Evolutionary conservation across 179 eudicot species (phyloP), one percentile per base, ranked within the genome.

Genomic region (Amaranthus tricolor): DNA sequence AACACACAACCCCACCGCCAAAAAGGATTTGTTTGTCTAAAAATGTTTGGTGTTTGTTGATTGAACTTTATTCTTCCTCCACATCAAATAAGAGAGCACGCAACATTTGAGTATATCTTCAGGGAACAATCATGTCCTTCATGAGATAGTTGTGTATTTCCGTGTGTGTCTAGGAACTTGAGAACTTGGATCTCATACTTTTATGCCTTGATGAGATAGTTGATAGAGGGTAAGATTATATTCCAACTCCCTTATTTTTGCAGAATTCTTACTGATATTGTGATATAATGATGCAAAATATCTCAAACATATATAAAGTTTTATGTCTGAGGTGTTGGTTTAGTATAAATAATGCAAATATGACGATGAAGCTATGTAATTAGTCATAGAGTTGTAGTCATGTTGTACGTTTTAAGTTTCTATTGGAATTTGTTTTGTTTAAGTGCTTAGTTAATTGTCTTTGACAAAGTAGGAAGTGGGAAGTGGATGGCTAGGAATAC

Each of bases 161-260:
- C 49, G n/a, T n/a, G n/a, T 82, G 48, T 62, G 60, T 81, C 57
- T 54, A 93, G 99, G 86, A 84, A 74, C 92, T 95, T 44, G 97
- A 93, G 78, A 95, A 93, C 84, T 87, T 95, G 82, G 97, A 93
- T 88, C 89, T 91, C 64, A 91, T 95, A 71, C 92, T 95, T 79
- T 74, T 95, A 70, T 91, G 99, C 90, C 92, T 95, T 20, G 99
- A 95, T 77, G 96, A 95, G 87, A 95, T 95, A 57, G 85, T 95
- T 61, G 99, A 95, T 87, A 88, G 92, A 85, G 97, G 98, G 99
- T 95, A 88, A 16, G 88, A 62, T 53, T 20, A 11, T 14, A 55
- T 49, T 57, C 62, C 64, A 62, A 58, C 10, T 15, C 72, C 66
- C 75, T 20, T 21, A 68, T 73, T 58, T 73, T 43, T 55, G 51